Percentiles rank a stretch among this genome's conserved stretches.
These are phyloP conservation scores for Tillandsia leiboldiana DNA, from an alignment of 176 grass and related monocot species.

Conservation along the genomic window DNA sequence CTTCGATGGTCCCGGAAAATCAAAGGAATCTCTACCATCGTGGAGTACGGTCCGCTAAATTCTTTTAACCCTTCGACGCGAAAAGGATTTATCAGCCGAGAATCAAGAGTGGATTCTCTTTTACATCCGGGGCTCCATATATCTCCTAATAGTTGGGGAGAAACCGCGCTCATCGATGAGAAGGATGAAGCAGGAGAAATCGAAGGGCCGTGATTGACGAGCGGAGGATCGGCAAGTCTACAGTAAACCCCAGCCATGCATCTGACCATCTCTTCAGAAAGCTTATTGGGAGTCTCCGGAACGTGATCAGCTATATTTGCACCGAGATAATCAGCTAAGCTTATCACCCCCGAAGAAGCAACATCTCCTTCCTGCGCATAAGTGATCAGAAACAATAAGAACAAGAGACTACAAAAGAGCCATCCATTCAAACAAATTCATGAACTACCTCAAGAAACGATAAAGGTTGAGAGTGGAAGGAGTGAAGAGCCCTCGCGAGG, in stretches of 20 bases:
- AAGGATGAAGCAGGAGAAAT: conserved; percentile 75
- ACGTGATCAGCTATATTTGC: conserved; percentile 72
- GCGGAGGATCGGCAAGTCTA: conserved; percentile 76
- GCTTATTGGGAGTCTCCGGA: conserved; percentile 83
- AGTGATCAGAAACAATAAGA: conserved; percentile 6
- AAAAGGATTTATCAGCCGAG: conserved; percentile 91
- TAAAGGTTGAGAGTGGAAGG: conserved; percentile 76
- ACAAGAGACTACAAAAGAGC: conserved; percentile 2
- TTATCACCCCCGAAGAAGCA: conserved; percentile 52
- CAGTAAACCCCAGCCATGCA: conserved; percentile 79
- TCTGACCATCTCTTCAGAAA: conserved; percentile 88
- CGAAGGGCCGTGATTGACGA: conserved; percentile 45
- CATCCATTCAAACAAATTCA: conserved; percentile 1
- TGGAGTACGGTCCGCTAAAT: conserved; percentile 88
- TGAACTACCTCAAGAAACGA: conserved; percentile 56
- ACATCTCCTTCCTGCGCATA: conserved; percentile 43
- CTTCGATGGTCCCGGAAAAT: conserved; percentile 57
- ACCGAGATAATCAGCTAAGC: conserved; percentile 91
- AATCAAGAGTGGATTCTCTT: conserved; percentile 64
- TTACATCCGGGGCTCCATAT: conserved; percentile 72
- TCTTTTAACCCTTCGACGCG: conserved; percentile 85
- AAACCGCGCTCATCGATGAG: conserved; percentile 70
- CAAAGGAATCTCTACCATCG: conserved; percentile 85
- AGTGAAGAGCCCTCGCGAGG: conserved; percentile 66
- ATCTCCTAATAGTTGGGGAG: conserved; percentile 66